phyloP scores from a whole-genome alignment of 805 yeast genomes.

The Pichia deserticola region DNA sequence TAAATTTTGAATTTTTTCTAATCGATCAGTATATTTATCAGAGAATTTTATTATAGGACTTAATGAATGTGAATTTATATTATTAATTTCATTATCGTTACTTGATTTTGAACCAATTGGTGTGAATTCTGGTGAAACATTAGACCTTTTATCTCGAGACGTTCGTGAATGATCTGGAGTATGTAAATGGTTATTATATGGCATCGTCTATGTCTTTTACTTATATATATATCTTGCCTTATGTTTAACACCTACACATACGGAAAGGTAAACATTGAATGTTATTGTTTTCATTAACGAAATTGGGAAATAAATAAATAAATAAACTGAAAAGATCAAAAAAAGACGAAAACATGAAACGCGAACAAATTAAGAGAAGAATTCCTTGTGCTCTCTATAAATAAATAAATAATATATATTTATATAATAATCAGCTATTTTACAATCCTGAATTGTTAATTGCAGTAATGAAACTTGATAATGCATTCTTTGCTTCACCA shows the following conservation, averaged over 20 bases:
- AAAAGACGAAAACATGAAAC: no score
- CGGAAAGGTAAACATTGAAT: no score
- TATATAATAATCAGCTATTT: slow-evolving; percentile 6
- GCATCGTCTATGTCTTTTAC: no score
- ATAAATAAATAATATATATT: no score
- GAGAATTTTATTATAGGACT: slow-evolving; percentile 2
- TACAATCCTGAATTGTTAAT: slow-evolving; percentile 14
- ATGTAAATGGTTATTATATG: not conserved
- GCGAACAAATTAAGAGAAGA: no score
- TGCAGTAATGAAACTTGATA: slow-evolving; percentile 45
- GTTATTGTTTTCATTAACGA: no score
- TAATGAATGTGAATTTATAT: not conserved
- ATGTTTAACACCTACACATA: no score
- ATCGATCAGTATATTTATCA: not conserved
- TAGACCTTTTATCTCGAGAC: not conserved
- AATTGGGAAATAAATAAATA: no score
- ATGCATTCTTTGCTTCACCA: slow-evolving; percentile 59
- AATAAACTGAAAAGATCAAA: no score
- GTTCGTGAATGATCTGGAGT: not conserved
- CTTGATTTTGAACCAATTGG: slow-evolving; percentile 11
- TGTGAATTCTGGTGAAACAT: slow-evolving; percentile 8
- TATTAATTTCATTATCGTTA: not conserved
- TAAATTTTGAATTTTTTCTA: not conserved
- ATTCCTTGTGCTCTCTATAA: no score
- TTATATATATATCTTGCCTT: no score